Evolutionary conservation across 345 rosid genomes (phyloP).

Genomic region (Arabidopsis arenosa): DNA sequence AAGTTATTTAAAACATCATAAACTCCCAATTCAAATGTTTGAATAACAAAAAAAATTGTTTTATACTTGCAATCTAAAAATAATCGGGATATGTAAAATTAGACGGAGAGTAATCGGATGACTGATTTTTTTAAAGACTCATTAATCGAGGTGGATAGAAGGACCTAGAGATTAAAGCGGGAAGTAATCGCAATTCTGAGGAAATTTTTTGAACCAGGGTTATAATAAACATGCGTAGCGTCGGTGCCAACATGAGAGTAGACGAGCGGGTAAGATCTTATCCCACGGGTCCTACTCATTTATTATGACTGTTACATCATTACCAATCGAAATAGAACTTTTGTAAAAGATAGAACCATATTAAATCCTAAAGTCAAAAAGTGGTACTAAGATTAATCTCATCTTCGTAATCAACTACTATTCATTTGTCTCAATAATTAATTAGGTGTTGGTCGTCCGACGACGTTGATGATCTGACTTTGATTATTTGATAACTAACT

Average conservation of each 20-base stretch:
- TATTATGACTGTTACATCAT: neutral
- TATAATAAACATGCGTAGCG: neutral
- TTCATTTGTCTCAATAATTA: neutral
- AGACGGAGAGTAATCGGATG: too few species aligned
- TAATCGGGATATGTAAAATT: too few species aligned
- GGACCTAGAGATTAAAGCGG: too few species aligned
- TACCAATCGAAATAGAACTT: neutral
- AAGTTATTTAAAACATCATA: too few species aligned
- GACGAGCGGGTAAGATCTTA: neutral
- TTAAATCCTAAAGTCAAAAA: neutral
- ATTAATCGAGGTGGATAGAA: too few species aligned
- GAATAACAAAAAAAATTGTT: too few species aligned
- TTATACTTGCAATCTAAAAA: too few species aligned
- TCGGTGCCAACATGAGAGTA: neutral
- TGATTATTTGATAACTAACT: neutral
- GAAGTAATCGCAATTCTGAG: too few species aligned
- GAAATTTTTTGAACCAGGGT: too few species aligned
- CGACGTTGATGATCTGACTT: neutral
- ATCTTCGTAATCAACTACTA: neutral
- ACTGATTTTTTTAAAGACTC: too few species aligned
- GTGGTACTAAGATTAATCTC: constrained; percentile 7
- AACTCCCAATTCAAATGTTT: too few species aligned
- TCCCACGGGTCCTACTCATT: neutral
- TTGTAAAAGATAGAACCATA: neutral
- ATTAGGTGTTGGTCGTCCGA: neutral